Evolutionary conservation across 371 early-diverging fungal species (phyloP), one percentile per base, ranked within the genome.

Genomic region (Mortierella sp.): DNA sequence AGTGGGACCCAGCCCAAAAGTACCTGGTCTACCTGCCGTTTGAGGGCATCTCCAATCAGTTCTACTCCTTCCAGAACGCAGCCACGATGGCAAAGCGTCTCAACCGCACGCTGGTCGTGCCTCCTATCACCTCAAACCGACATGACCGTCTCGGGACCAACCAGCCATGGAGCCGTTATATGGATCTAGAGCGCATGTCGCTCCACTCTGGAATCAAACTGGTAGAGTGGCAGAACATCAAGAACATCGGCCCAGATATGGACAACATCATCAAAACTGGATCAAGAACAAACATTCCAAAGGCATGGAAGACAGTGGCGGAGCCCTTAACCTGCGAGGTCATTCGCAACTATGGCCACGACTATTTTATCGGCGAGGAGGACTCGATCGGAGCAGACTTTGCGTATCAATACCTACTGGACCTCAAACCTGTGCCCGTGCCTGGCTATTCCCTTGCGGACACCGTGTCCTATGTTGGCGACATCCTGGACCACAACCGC

Each of bases 11-110:
- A 7, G 6, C 32, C 1, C 37, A 47, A 11, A 46, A 52, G 9
- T 75, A 68, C 23, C 64, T 75, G 14, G 60, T 54, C 47, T 75
- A 64, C 52, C 37, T 75, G 9, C 75, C 75, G 2, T 75, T 63
- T 50, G 75, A 68, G 31, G 75, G 75, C 39, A 75, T 75, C 60
- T 75, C 75, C 14, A 75, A 75, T 48, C 76, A 75, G 24, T 69
- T 75, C 41, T 75, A 52, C 53, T 68, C 76, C 3, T 47, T 75
- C 21, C 76, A 75, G 26, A 68, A 75, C 41, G 76, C 69, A 2
- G 69, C 69, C 30, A 52, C 60, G 1, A 41, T 75, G 24, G 76
- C 76, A 26, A 68, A 69, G 15, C 76, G 69, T 2, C 76, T 75
- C 34, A 75, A 75, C 34, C 69, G 76, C 30, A 75, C 69, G 23